Base-by-base conservation (phyloP, 2,329 filamentous ascomycete species). In the Pseudomassariella vexata region DNA sequence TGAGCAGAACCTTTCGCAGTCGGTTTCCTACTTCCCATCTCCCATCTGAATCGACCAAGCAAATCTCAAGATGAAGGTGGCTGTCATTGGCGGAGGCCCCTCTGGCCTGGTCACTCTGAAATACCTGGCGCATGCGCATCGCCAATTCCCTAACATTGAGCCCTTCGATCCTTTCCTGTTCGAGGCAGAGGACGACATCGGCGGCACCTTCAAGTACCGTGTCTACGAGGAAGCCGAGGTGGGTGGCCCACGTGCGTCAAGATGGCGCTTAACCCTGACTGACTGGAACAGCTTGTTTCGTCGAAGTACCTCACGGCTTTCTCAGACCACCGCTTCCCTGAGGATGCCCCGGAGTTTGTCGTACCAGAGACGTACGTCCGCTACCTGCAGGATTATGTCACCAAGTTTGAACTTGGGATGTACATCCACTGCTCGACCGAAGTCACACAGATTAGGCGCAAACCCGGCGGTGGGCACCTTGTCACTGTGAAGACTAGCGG, bases 301-400 rank as follows among this genome's bases (percentile, higher is more conserved):
- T 66, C 63, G 11, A 63, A 61, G 38, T 58, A 66, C 28, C 52
- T 68, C 17, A 68, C 63, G 1, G 52, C 55, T 16, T 68, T 68
- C 40, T 68, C 63, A 5, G 63, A 68, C 37, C 63, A 62, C 36
- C 54, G 63, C 3, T 50, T 55, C 2, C 40, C 52, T 2, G 30
- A 50, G 2, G 55, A 64, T 8, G 56, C 56, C 1, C 59, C 65
- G 6, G 66, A 70, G 38, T 70, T 70, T 35, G 40, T 68, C 6
- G 57, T 56, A 3, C 55, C 60, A 0, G 39, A 51, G 6, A 44
- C 47, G 2, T 70, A 68, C 37, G 52, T 63, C 11, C 30, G 50
- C 9, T 70, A 71, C 34, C 62, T 71, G 8, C 48, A 56, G 5
- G 47, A 45, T 15, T 70, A 70, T 27, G 53, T 49, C 16, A 50